Percentiles rank a stretch among this genome's conserved stretches.
Conservation (phyloP, 495 filamentous ascomycete genomes). For the Tuber brumale region DNA sequence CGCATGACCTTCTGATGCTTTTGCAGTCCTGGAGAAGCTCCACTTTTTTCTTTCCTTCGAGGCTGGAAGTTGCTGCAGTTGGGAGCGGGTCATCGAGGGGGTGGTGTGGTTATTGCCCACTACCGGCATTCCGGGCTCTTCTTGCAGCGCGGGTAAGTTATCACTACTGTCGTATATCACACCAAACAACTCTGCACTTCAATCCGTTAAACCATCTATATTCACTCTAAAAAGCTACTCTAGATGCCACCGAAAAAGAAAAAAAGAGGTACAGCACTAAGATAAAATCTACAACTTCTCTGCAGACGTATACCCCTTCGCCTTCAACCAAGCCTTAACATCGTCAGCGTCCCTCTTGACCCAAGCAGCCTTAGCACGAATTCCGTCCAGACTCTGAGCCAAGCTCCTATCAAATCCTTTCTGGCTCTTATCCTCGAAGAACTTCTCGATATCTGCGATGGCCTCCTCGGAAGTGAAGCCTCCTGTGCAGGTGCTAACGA, state of each 20-base stretch:
- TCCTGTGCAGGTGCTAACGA: constrained; percentile 76
- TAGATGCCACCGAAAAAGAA: neutral
- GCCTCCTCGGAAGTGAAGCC: constrained; percentile 73
- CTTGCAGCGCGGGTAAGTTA: neutral
- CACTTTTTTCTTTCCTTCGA: neutral
- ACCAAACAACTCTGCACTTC: neutral
- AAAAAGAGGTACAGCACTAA: neutral
- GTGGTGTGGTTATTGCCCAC: neutral
- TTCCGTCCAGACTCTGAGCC: constrained; percentile 57
- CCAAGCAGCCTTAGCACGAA: constrained; percentile 57
- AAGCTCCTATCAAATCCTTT: constrained; percentile 62
- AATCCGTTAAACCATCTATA: neutral
- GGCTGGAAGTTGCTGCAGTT: neutral
- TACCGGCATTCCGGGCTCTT: neutral
- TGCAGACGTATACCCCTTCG: constrained; percentile 45
- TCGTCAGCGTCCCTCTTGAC: constrained; percentile 53
- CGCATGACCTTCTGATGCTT: neutral
- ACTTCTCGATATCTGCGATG: constrained; percentile 64
- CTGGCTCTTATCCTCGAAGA: constrained; percentile 74
- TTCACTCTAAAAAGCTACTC: constrained; percentile 6
- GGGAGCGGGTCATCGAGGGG: neutral
- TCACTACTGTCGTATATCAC: neutral
- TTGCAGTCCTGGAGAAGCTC: neutral
- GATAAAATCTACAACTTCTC: constrained; percentile 26
- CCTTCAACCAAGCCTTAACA: constrained; percentile 51